Conservation (phyloP, 2,329 filamentous ascomycete species). For the Aureobasidium musti region DNA sequence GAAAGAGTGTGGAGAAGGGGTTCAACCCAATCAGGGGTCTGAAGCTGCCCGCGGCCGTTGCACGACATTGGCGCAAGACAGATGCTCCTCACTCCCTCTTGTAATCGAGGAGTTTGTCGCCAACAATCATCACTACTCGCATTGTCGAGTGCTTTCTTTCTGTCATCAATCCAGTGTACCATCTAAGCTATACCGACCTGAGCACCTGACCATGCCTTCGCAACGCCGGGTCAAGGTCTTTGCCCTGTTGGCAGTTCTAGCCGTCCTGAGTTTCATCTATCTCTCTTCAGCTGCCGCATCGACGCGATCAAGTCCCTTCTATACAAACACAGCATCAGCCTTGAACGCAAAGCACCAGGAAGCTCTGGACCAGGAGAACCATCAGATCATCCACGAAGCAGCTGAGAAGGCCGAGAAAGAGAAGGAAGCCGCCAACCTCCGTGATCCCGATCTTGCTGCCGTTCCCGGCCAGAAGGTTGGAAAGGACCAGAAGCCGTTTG, state of each 20-base stretch:
- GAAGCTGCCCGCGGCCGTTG: constrained; percentile 3
- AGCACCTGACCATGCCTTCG: constrained; percentile 26
- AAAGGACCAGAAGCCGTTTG: constrained; percentile 68
- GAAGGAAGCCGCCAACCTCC: constrained; percentile 34
- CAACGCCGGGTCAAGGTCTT: constrained; percentile 30
- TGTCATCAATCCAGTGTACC: background rate
- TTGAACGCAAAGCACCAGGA: constrained; percentile 49
- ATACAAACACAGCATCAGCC: constrained; percentile 57
- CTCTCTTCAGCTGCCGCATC: constrained; percentile 64
- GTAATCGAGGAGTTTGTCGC: background rate
- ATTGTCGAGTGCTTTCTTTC: background rate
- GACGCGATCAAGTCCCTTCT: constrained; percentile 57
- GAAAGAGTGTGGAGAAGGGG: constrained; percentile 11
- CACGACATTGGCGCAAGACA: constrained; percentile 2
- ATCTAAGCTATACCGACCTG: background rate
- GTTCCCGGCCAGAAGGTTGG: constrained; percentile 49
- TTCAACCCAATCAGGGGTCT: constrained; percentile 4
- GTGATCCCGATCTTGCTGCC: constrained; percentile 25
- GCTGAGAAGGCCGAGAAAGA: constrained; percentile 8
- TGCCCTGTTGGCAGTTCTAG: constrained; percentile 61
- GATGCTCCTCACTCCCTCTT: background rate
- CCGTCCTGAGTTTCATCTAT: constrained; percentile 70
- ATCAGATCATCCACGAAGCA: constrained; percentile 16
- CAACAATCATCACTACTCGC: constrained; percentile 5
- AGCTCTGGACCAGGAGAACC: constrained; percentile 27